A percentile compares a stretch with the other conserved stretches of the same genome.
Evolutionary conservation across 2,329 filamentous ascomycete species (phyloP).

Genomic region (Talaromyces sp.): DNA sequence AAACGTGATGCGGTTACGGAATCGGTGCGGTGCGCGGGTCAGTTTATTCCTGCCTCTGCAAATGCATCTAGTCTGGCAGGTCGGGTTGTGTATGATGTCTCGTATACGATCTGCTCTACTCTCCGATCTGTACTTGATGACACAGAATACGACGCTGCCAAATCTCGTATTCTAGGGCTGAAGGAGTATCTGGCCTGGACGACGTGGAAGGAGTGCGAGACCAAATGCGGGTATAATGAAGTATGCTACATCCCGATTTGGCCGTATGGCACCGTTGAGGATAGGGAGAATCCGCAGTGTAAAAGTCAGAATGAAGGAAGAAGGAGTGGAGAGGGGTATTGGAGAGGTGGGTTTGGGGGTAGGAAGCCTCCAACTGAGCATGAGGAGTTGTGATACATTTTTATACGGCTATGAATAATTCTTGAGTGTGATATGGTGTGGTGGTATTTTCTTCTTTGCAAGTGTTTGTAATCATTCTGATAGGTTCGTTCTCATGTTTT

Average conservation of each 20-base stretch:
- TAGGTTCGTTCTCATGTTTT: background rate
- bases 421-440: background rate
- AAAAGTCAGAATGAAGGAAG: slow-evolving; percentile 24
- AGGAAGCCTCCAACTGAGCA: background rate
- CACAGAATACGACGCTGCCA: slow-evolving; percentile 23
- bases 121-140: slow-evolving; percentile 26
- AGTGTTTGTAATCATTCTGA: background rate
- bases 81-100: slow-evolving; percentile 29
- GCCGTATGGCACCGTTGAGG: slow-evolving; percentile 55
- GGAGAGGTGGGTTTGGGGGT: slow-evolving; percentile 1
- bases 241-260: slow-evolving; percentile 63
- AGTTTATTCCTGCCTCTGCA: slow-evolving; percentile 30
- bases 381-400: slow-evolving; percentile 1
- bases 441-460: background rate
- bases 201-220: slow-evolving; percentile 54
- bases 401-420: background rate
- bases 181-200: slow-evolving; percentile 57
- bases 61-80: slow-evolving; percentile 22
- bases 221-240: slow-evolving; percentile 52
- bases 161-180: slow-evolving; percentile 39
- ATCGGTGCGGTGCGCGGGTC: slow-evolving; percentile 31
- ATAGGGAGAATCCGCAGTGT: slow-evolving; percentile 53
- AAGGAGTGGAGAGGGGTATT: slow-evolving; percentile 5
- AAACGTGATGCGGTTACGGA: slow-evolving; percentile 27
- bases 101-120: slow-evolving; percentile 32